Evolutionary conservation across 352 stramenopile species (phyloP).

Genomic region (Hyaloperonospora arabidopsidis): DNA sequence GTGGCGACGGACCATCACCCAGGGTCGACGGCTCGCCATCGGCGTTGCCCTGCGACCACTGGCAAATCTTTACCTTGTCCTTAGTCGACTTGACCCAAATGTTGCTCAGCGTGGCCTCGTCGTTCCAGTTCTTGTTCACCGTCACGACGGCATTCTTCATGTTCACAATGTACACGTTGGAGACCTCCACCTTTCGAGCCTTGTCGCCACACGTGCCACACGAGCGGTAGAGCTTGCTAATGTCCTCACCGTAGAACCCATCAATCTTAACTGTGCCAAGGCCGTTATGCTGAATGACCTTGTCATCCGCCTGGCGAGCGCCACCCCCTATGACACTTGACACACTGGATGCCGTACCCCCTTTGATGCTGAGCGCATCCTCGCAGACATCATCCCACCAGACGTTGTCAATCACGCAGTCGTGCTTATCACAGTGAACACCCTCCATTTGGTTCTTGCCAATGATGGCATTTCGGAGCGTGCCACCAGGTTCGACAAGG

Average conservation of each 20-base stretch:
- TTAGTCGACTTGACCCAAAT: slow-evolving; percentile 28
- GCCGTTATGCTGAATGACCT: slow-evolving; percentile 43
- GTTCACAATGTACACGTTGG: slow-evolving; percentile 26
- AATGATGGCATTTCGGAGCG: slow-evolving; percentile 55
- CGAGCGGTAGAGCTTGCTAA: slow-evolving; percentile 19
- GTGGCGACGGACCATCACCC: slow-evolving; percentile 27
- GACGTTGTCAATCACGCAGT: slow-evolving; percentile 22
- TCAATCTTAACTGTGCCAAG: slow-evolving; percentile 23
- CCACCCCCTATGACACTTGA: slow-evolving; percentile 32
- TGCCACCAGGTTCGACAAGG: slow-evolving; percentile 35
- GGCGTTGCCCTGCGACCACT: slow-evolving; percentile 7
- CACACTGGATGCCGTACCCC: slow-evolving; percentile 26
- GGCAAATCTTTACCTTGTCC: slow-evolving; percentile 15
- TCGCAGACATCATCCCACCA: slow-evolving; percentile 29
- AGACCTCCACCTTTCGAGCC: slow-evolving; percentile 27
- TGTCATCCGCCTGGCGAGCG: slow-evolving; percentile 43
- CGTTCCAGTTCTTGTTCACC: slow-evolving; percentile 35
- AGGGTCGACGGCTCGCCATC: slow-evolving; percentile 18
- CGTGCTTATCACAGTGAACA: slow-evolving; percentile 20
- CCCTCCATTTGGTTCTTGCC: slow-evolving; percentile 22
- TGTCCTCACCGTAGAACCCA: slow-evolving; percentile 17
- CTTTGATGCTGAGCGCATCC: slow-evolving; percentile 38
- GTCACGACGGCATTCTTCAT: slow-evolving; percentile 36
- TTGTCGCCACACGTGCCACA: slow-evolving; percentile 29
- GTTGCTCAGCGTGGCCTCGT: slow-evolving; percentile 31